phyloP scores from a whole-genome alignment of 495 filamentous ascomycete species.

The Talaromyces adpressus region DNA sequence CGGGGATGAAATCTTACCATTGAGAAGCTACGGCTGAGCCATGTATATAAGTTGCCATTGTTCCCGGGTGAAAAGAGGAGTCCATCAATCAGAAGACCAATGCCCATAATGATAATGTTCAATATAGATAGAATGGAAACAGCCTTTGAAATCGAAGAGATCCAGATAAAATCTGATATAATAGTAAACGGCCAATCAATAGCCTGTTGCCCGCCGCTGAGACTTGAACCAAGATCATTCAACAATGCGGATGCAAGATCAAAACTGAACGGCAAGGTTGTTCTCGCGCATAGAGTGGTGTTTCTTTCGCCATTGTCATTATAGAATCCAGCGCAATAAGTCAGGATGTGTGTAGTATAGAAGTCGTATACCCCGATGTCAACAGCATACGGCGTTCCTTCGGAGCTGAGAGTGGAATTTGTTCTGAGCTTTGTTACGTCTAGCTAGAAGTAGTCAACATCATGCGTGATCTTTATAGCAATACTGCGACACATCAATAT shows the following conservation, averaged over 20 bases:
- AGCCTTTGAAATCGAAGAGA: not conserved
- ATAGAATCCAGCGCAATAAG: not conserved
- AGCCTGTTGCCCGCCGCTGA: not conserved
- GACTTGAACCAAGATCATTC: not conserved
- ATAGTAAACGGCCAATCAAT: not conserved
- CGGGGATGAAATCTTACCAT: not conserved
- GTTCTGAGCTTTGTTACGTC: not conserved
- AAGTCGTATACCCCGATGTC: slow-evolving; percentile 1
- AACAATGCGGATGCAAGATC: not conserved
- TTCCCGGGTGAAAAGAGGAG: not conserved
- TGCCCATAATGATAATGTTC: slow-evolving; percentile 3
- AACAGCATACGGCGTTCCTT: not conserved
- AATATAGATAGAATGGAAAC: not conserved
- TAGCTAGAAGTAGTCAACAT: not conserved
- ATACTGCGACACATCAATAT: not conserved
- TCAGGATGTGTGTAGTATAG: not conserved
- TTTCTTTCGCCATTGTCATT: not conserved
- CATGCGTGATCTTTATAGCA: not conserved
- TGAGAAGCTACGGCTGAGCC: not conserved
- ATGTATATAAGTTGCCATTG: not conserved
- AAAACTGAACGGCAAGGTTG: not conserved
- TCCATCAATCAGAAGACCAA: not conserved
- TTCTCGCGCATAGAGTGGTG: not conserved
- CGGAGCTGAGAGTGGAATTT: not conserved
- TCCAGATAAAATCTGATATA: not conserved